Conservation (phyloP, 192 early-diverging fungal species). For the Lobosporangium transversale region DNA sequence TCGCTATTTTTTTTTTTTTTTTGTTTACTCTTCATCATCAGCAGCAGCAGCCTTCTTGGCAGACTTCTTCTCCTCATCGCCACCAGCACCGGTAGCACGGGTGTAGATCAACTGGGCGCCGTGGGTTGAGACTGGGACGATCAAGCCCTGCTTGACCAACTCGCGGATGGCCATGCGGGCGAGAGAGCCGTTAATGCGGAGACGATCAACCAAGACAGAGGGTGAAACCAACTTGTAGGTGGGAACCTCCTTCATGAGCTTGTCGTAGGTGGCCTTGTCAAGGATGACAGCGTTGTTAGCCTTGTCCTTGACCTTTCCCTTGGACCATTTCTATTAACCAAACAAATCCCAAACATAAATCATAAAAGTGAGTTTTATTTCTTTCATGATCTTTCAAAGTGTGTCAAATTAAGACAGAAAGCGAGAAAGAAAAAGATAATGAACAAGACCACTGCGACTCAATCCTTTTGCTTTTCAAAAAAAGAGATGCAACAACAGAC, state of each 20-base stretch:
- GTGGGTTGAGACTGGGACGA: slow-evolving; percentile 92
- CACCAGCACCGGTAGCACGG: slow-evolving; percentile 62
- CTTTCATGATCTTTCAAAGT: too few relatives aligned
- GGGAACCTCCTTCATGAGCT: slow-evolving; percentile 99
- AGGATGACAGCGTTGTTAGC: slow-evolving; percentile 99
- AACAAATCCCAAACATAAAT: too few relatives aligned
- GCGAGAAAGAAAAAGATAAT: too few relatives aligned
- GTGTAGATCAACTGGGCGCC: slow-evolving; percentile 92
- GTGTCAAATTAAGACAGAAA: too few relatives aligned
- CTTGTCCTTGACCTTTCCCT: slow-evolving; percentile 99
- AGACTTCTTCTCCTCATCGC: slow-evolving; percentile 61
- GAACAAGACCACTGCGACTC: too few relatives aligned
- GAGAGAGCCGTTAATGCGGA: slow-evolving; percentile 96
- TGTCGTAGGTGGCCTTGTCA: slow-evolving; percentile 97
- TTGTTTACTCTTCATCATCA: slow-evolving; percentile 56
- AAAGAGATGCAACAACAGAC: too few relatives aligned
- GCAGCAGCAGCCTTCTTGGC: slow-evolving; percentile 22
- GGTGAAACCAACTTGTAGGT: slow-evolving; percentile 99
- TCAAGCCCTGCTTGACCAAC: slow-evolving; percentile 89
- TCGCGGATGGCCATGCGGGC: slow-evolving; percentile 96
- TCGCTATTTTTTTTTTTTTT: too few relatives aligned
- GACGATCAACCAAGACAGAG: slow-evolving; percentile 98
- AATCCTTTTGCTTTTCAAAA: too few relatives aligned
- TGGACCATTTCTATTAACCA: slow-evolving; percentile 98
- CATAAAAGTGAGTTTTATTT: too few relatives aligned